Percentiles rank a stretch among this genome's conserved stretches.
Conservation (phyloP, 306 rosid genomes). For the Astragalus glycyphyllos region DNA sequence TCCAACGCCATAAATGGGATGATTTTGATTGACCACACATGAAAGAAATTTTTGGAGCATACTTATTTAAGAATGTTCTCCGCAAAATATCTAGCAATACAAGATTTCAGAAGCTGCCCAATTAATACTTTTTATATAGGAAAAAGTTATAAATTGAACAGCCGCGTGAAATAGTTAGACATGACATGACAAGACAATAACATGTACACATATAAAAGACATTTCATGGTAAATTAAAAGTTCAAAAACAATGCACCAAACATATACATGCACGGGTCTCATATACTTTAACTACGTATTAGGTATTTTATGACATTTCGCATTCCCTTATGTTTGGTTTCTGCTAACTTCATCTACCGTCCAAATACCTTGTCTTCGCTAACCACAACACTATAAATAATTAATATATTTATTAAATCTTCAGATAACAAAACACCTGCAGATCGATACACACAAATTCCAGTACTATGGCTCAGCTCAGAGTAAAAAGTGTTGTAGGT, state of each 20-base stretch:
- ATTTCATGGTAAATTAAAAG: constrained; percentile 46
- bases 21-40: no score
- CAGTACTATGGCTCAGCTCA: constrained; percentile 45
- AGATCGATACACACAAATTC: neutral
- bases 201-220: constrained; percentile 49
- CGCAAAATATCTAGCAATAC: no score
- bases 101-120: no score
- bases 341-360: neutral
- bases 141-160: neutral
- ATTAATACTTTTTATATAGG: no score
- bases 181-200: constrained; percentile 44
- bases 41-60: no score
- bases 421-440: neutral
- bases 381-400: constrained; percentile 32
- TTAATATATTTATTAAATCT: neutral
- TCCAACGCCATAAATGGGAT: no score
- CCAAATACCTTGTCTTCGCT: constrained; percentile 5
- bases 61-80: no score
- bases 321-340: constrained; percentile 33
- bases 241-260: constrained; percentile 24
- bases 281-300: constrained; percentile 27
- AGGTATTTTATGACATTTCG: neutral
- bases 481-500: constrained; percentile 42
- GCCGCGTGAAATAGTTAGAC: constrained; percentile 32
- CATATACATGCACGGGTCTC: constrained; percentile 61